Percentiles rank a stretch among this genome's conserved stretches.
These are phyloP conservation scores for Amauroascus verrucosus DNA, from an alignment of 2,329 filamentous ascomycete genomes.

Conservation along the genomic window DNA sequence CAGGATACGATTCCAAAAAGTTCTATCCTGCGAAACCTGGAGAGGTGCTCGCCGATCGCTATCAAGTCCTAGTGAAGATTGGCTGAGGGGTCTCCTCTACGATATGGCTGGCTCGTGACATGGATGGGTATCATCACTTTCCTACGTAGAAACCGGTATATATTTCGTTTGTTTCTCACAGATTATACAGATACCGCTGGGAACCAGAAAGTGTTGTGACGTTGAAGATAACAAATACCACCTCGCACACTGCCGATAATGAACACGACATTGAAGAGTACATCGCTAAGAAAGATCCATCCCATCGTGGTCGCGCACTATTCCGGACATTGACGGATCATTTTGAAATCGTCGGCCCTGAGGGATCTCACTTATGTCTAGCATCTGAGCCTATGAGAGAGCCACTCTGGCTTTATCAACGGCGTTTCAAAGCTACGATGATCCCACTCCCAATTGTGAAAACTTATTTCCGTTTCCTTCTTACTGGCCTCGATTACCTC, in stretches of 20 bases:
- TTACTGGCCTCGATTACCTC: slow-evolving; percentile 32
- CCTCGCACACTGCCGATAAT: not conserved
- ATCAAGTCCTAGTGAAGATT: slow-evolving; percentile 13
- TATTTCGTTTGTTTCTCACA: not conserved
- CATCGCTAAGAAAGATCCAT: slow-evolving; percentile 19
- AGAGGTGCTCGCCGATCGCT: slow-evolving; percentile 11
- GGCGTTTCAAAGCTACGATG: slow-evolving; percentile 17
- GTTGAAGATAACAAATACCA: slow-evolving; percentile 14
- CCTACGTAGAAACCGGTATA: not conserved
- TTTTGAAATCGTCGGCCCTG: slow-evolving; percentile 18
- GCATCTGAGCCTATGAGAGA: slow-evolving; percentile 28
- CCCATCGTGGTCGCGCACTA: slow-evolving; percentile 21
- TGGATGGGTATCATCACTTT: not conserved
- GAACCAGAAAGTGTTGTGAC: slow-evolving; percentile 11
- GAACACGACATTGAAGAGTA: slow-evolving; percentile 23
- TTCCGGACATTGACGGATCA: slow-evolving; percentile 23
- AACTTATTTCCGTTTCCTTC: slow-evolving; percentile 24
- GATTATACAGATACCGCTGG: slow-evolving; percentile 2
- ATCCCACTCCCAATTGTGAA: slow-evolving; percentile 24
- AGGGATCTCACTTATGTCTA: slow-evolving; percentile 25
- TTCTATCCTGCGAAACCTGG: slow-evolving; percentile 13
- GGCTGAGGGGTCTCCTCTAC: slow-evolving; percentile 13
- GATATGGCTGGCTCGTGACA: slow-evolving; percentile 12
- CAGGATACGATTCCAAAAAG: slow-evolving; percentile 5
- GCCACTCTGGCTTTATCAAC: slow-evolving; percentile 23